Conservation (phyloP, 1,284 basidiomycete genomes). For the Trametes versicolor region DNA sequence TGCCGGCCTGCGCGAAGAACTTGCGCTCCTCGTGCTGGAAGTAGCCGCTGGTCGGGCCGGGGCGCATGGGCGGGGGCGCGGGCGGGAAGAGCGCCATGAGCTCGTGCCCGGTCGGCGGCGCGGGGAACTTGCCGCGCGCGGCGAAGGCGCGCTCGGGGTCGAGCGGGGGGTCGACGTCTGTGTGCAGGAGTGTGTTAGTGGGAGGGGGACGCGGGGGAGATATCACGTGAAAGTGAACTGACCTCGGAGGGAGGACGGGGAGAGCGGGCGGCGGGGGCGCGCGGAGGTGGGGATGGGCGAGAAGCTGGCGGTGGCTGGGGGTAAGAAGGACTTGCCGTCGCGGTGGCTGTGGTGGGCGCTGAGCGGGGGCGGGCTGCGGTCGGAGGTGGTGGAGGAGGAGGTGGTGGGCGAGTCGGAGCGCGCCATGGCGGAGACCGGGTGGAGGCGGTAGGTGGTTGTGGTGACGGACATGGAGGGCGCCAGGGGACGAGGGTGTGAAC, state of each 20-base stretch:
- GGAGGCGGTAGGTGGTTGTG: conserved; percentile 39
- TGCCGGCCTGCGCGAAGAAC: conserved; percentile 78
- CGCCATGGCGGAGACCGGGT: conserved; percentile 38
- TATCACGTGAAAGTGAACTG: conserved; percentile 40
- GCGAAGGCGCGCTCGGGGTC: conserved; percentile 50
- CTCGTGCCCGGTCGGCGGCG: conserved; percentile 80
- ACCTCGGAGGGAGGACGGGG: conserved; percentile 60
- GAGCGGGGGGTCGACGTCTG: conserved; percentile 68
- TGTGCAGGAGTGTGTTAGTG: conserved; percentile 48
- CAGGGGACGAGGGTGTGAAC: neutral
- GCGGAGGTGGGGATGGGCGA: conserved; percentile 33
- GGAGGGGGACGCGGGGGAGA: neutral
- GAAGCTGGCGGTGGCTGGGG: conserved; percentile 28
- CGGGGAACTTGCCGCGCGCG: conserved; percentile 64
- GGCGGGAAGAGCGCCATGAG: conserved; percentile 84
- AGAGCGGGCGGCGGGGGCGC: conserved; percentile 39
- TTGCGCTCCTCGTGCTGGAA: conserved; percentile 78
- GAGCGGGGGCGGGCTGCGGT: conserved; percentile 38
- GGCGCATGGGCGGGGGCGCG: conserved; percentile 60
- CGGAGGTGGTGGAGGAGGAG: conserved; percentile 42
- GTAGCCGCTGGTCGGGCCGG: conserved; percentile 71
- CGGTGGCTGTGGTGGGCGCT: conserved; percentile 22
- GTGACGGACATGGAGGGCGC: conserved; percentile 26
- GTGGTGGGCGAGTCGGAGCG: conserved; percentile 39
- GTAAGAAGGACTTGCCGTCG: conserved; percentile 27